Conservation (phyloP, 2,329 filamentous ascomycete species). For the Fusarium coffeatum region DNA sequence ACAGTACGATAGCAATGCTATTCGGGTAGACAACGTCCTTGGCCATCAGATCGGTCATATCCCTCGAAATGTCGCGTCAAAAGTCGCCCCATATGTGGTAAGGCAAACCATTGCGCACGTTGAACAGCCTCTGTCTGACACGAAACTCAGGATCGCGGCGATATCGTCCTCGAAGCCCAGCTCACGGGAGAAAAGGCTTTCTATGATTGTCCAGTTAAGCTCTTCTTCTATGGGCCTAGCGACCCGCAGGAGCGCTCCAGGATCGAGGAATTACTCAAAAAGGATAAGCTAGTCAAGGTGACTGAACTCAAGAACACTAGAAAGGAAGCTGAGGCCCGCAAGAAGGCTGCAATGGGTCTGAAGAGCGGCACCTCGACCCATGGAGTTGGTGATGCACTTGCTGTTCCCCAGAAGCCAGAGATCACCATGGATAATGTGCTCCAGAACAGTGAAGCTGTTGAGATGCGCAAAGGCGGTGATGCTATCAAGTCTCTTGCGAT, state of each 20-base stretch:
- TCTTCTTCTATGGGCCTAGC: constrained; percentile 76
- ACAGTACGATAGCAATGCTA: constrained; percentile 78
- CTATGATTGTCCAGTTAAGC: constrained; percentile 78
- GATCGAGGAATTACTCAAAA: constrained; percentile 72
- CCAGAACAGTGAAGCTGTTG: constrained; percentile 73
- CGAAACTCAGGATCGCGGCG: constrained; percentile 62
- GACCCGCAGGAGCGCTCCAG: constrained; percentile 62
- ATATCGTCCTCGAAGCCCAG: constrained; percentile 74
- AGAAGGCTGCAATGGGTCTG: constrained; percentile 55
- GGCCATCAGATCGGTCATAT: constrained; percentile 83
- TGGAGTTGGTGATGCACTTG: constrained; percentile 49
- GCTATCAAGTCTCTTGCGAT: constrained; percentile 77
- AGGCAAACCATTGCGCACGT: constrained; percentile 31
- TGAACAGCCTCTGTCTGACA: constrained; percentile 26
- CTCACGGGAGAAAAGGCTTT: constrained; percentile 73
- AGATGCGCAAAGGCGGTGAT: constrained; percentile 72
- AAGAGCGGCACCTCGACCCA: constrained; percentile 54
- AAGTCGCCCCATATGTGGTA: constrained; percentile 79
- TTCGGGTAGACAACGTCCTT: constrained; percentile 81
- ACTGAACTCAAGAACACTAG: constrained; percentile 67
- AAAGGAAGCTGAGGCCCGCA: constrained; percentile 64
- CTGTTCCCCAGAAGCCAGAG: constrained; percentile 48
- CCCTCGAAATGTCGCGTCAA: constrained; percentile 73
- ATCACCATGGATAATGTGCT: constrained; percentile 73
- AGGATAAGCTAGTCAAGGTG: constrained; percentile 71